These are phyloP conservation scores for Fusarium aywerte DNA, from an alignment of 2,329 filamentous ascomycete species.

Conservation along the genomic window DNA sequence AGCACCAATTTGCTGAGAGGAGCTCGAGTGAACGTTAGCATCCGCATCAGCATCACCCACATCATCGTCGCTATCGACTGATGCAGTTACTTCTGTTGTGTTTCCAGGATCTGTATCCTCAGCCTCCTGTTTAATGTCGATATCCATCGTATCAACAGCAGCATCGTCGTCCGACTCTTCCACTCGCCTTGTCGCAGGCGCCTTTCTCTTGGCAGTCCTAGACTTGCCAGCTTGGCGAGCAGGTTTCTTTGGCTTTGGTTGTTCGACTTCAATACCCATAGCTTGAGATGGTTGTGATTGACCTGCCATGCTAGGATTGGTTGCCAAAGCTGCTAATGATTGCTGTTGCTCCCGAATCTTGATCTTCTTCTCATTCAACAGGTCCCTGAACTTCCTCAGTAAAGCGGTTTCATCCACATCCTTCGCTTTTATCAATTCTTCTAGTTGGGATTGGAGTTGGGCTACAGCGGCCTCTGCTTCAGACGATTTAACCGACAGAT, in stretches of 20 bases:
- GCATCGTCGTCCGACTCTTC: slow-evolving; percentile 58
- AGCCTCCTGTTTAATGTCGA: slow-evolving; percentile 54
- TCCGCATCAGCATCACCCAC: slow-evolving; percentile 54
- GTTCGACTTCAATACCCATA: slow-evolving; percentile 15
- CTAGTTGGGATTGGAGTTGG: slow-evolving; percentile 70
- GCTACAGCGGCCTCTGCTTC: slow-evolving; percentile 66
- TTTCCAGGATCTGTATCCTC: slow-evolving; percentile 56
- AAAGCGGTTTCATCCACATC: slow-evolving; percentile 73
- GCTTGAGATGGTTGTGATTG: slow-evolving; percentile 45
- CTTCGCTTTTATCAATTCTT: slow-evolving; percentile 74
- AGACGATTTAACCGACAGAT: slow-evolving; percentile 55
- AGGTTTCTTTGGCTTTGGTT: slow-evolving; percentile 40
- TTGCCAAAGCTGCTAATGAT: slow-evolving; percentile 62
- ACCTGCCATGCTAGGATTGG: slow-evolving; percentile 50
- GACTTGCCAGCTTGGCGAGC: slow-evolving; percentile 50
- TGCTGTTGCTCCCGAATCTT: slow-evolving; percentile 81
- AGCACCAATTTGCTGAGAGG: slow-evolving; percentile 7
- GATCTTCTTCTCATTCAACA: slow-evolving; percentile 83
- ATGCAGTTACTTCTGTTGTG: slow-evolving; percentile 55
- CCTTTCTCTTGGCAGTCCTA: slow-evolving; percentile 63
- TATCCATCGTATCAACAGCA: slow-evolving; percentile 61
- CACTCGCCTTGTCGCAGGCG: slow-evolving; percentile 50
- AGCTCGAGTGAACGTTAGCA: background rate
- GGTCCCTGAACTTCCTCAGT: slow-evolving; percentile 73
- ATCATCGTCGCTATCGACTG: slow-evolving; percentile 57